Conservation (phyloP, 2,329 filamentous ascomycete species). For the Calonectria henricotiae region DNA sequence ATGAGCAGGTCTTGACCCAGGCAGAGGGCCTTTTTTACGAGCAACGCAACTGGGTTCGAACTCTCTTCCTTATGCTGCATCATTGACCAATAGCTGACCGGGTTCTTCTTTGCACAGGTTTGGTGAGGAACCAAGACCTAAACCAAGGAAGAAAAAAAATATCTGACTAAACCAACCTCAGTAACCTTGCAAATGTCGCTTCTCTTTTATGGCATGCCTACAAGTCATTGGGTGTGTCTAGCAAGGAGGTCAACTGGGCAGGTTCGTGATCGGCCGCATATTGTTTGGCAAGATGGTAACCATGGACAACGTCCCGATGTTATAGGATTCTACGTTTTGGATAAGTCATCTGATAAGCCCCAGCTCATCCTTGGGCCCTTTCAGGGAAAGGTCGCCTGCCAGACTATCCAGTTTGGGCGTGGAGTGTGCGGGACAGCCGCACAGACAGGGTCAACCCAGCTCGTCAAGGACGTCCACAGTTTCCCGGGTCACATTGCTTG, state of each 20-base stretch:
- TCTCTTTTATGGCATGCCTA: constrained; percentile 86
- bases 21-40: constrained; percentile 79
- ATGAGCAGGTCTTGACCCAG: constrained; percentile 81
- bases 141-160: neutral
- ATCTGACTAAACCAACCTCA: constrained; percentile 55
- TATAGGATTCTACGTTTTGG: constrained; percentile 81
- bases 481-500: constrained; percentile 90
- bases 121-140: constrained; percentile 45
- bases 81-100: constrained; percentile 40
- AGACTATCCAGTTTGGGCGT: constrained; percentile 80
- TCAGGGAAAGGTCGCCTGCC: constrained; percentile 85
- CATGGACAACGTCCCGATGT: constrained; percentile 31
- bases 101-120: constrained; percentile 43
- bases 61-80: constrained; percentile 12
- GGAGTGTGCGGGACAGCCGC: constrained; percentile 86
- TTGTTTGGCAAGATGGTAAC: constrained; percentile 21
- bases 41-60: constrained; percentile 84
- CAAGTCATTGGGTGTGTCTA: constrained; percentile 79
- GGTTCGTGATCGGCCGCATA: constrained; percentile 61
- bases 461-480: constrained; percentile 79
- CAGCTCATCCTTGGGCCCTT: constrained; percentile 86
- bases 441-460: constrained; percentile 72
- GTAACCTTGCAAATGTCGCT: constrained; percentile 84
- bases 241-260: constrained; percentile 83
- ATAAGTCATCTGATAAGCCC: constrained; percentile 62